Base-by-base conservation (phyloP, 1,139 yeast species). In the Saccharomycopsis hybrid region DNA sequence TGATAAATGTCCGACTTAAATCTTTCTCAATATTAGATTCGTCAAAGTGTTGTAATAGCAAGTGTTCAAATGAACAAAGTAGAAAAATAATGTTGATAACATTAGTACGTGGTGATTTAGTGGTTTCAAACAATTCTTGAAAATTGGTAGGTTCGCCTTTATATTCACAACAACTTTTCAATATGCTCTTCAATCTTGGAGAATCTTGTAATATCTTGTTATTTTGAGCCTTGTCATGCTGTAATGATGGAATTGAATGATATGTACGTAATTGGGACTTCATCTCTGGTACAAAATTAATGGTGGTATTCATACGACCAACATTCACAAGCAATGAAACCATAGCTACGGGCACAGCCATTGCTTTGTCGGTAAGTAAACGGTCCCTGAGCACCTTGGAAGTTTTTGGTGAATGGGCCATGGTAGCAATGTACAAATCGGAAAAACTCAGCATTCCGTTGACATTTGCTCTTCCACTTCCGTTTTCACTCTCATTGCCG, bases 261-360 rank as follows among this genome's bases (percentile, higher is more conserved):
- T 85, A 92, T 0, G 97, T 90, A 59, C 97, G 73, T 58, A 90
- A 72, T 55, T 90, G 92, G 0, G 96, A 88, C 57, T 89, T 83
- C 97, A 90, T 90, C 62, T 89, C 97, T n/a, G 95, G 89, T 51
- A 88, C 95, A 63, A 90, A 92, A 65, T 90, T 90, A 49, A 92
- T 82, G 3, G 97, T 92, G 2, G 98, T 92, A 68, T 92, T 92
- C 81, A 92, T 82, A 56, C 97, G 73, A 3, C 97, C 97, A 44
- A 89, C 81, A 63, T 92, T 92, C 30, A 92, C 97, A 56, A 92
- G 72, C 43, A 92, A 68, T 57, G 96, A 87, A 32, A 88, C 83
- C 74, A 87, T 81, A 48, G 89, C 86, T 47, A 88, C 88, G 13
- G 88, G 80, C 46, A 78, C 72, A 2, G 87, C 86, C 67, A 78